phyloP scores from a whole-genome alignment of 768 basidiomycete genomes.

The Pulveroboletus frians region DNA sequence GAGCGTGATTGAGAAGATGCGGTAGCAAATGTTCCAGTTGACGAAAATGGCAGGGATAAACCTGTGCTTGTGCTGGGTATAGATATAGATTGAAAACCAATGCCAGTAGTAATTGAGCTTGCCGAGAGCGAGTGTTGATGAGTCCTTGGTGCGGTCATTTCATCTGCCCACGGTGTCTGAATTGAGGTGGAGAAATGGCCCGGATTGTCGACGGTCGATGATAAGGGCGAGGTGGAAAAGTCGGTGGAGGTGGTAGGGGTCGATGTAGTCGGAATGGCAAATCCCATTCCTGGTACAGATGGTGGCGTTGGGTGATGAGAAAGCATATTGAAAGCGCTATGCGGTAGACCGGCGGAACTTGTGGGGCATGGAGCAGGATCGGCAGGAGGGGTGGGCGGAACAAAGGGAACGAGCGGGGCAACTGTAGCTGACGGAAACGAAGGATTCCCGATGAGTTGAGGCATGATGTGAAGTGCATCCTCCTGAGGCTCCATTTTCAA shows the following conservation, averaged over 20 bases:
- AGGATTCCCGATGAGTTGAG: constrained; percentile 18
- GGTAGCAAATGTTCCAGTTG: constrained; percentile 28
- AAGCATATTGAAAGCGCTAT: constrained; percentile 22
- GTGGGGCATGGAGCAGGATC: constrained; percentile 30
- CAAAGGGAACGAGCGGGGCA: constrained; percentile 25
- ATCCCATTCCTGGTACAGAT: constrained; percentile 14
- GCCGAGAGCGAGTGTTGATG: constrained; percentile 31
- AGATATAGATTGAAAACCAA: constrained; percentile 31
- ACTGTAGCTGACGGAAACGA: constrained; percentile 24
- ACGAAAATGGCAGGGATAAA: constrained; percentile 28
- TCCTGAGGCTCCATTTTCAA: constrained; percentile 48
- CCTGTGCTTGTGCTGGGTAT: constrained; percentile 30
- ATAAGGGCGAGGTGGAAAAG: constrained; percentile 21
- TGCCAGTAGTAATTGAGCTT: constrained; percentile 24
- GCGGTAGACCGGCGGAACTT: constrained; percentile 28
- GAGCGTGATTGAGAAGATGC: constrained; percentile 25
- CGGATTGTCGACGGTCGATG: constrained; percentile 19
- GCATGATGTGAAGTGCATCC: constrained; percentile 29
- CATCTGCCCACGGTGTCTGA: constrained; percentile 30
- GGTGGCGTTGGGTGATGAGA: constrained; percentile 16
- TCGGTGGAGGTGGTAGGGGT: constrained; percentile 18
- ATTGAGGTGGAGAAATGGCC: constrained; percentile 22
- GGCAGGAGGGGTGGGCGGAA: constrained; percentile 23
- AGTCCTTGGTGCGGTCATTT: constrained; percentile 22
- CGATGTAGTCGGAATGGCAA: constrained; percentile 20